These are phyloP conservation scores for Cicer yamashitae DNA, from an alignment of 306 rosid genomes.

Conservation along the genomic window DNA sequence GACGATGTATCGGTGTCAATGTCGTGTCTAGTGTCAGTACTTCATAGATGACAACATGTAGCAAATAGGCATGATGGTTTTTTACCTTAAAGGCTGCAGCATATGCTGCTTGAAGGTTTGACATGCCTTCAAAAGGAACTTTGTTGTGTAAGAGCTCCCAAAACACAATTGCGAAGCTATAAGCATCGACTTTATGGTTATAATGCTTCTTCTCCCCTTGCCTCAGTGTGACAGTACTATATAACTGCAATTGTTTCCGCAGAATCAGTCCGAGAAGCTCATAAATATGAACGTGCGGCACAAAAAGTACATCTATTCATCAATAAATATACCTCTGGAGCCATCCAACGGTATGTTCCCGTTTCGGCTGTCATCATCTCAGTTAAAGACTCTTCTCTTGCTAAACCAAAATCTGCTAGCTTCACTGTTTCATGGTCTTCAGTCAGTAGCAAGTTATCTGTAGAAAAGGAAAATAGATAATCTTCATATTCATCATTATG, in stretches of 20 bases:
- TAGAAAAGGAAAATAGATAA: conserved; percentile 37
- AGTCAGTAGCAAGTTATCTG: conserved; percentile 88
- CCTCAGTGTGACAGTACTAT: conserved; percentile 92
- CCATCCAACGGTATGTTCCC: conserved; percentile 99
- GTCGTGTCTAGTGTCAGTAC: too few relatives aligned
- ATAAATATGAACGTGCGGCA: conserved; percentile 24
- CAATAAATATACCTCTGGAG: conserved; percentile 75
- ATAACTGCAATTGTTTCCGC: conserved; percentile 63
- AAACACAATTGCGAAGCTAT: conserved; percentile 91
- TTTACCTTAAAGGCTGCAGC: conserved; percentile 94
- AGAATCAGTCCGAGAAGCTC: conserved; percentile 20
- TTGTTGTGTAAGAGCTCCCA: conserved; percentile 97
- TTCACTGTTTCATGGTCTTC: conserved; percentile 81
- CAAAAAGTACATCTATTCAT: conserved; percentile 34
- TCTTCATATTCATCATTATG: conserved; percentile 36
- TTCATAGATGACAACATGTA: not conserved
- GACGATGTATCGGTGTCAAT: too few relatives aligned
- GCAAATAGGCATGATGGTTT: conserved; percentile 8
- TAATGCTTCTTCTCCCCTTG: conserved; percentile 98
- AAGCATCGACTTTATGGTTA: conserved; percentile 95
- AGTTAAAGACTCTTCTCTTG: conserved; percentile 90
- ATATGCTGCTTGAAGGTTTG: conserved; percentile 97
- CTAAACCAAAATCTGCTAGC: conserved; percentile 95
- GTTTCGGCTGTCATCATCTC: conserved; percentile 99
- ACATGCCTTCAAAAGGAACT: conserved; percentile 98